Base-by-base conservation (phyloP, 495 filamentous ascomycete genomes). In the Lasiosphaeria ovina region DNA sequence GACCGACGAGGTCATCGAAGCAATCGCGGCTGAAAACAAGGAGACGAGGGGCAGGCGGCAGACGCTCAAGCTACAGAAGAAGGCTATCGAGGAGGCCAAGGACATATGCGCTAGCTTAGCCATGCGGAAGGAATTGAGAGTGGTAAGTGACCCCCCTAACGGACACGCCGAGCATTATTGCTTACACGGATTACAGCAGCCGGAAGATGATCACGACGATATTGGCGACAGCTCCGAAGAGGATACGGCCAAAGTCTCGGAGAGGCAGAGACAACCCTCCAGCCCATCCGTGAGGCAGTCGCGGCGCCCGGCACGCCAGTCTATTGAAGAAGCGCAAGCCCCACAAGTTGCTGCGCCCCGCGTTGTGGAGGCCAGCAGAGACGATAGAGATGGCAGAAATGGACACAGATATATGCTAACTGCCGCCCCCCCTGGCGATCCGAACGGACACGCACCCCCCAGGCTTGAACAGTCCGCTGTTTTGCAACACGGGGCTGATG, bases 81-180 rank as follows among this genome's bases (percentile, higher is more conserved):
- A 70, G 63, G 73, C 73, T 1, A 76, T 76, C 45, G 69, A 76
- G 33, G 73, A 74, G 35, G 73, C 73, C 36, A 72, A 72, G 57
- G 69, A 74, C 40, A 73, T 72, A 5, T 76, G 73, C 60, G 67
- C 73, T 32, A 73, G 66, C 50, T 61, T 76, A 32, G 73, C 73
- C n/a, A 74, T 76, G 72, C 62, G 73, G 9, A 76, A 74, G 50
- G 73, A 76, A 32, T 58, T 76, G 10, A 61, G 73, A 56, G 60
- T 50, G 53, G 67, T 70, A 67, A 52, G 62, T 58, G 31, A 7
- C n/a, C 32, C 3, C 24, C 8, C 24, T 2, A 16, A 0, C 17
- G 3, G 1, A 10, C 38, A 24, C 3, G 11, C 2, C 24, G 34
- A 17, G 6, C 14, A 16, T 12, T 36, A 3, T 33, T 36, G 40